phyloP scores from a whole-genome alignment of 176 grass and related monocot species.

The Eleusine indica region DNA sequence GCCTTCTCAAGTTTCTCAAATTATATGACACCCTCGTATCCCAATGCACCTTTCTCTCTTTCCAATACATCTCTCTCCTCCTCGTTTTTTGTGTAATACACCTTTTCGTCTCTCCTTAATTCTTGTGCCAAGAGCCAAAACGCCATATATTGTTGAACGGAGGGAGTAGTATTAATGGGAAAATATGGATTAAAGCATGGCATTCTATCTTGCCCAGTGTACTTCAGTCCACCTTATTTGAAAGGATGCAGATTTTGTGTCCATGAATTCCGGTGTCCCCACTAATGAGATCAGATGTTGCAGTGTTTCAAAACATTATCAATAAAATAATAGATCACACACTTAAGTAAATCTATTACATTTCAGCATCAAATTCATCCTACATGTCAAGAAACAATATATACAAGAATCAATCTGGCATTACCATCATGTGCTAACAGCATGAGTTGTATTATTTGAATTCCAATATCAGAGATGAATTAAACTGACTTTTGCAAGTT shows the following conservation, averaged over 20 bases:
- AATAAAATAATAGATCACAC: neutral
- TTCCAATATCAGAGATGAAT: neutral
- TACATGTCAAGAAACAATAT: neutral
- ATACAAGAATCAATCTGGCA: neutral
- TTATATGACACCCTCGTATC: too few species aligned
- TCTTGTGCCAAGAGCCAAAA: too few species aligned
- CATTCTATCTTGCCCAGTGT: constrained; percentile 7
- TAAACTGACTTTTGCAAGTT: neutral
- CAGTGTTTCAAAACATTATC: neutral
- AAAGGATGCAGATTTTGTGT: neutral
- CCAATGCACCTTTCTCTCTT: too few species aligned
- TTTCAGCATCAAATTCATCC: neutral
- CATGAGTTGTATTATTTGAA: neutral
- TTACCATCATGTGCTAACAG: neutral
- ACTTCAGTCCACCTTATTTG: constrained; percentile 15
- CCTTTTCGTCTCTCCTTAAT: too few species aligned
- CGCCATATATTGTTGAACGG: too few species aligned
- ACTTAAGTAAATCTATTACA: neutral
- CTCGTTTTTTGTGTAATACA: too few species aligned
- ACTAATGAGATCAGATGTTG: neutral
- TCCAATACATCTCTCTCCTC: too few species aligned
- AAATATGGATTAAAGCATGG: neutral
- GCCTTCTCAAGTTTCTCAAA: too few species aligned
- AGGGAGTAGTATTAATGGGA: neutral
- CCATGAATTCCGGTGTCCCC: neutral